Percentiles rank a stretch among this genome's conserved stretches.
phyloP scores from a whole-genome alignment of 2,329 filamentous ascomycete species.

The Rhynchosporium graminicola region DNA sequence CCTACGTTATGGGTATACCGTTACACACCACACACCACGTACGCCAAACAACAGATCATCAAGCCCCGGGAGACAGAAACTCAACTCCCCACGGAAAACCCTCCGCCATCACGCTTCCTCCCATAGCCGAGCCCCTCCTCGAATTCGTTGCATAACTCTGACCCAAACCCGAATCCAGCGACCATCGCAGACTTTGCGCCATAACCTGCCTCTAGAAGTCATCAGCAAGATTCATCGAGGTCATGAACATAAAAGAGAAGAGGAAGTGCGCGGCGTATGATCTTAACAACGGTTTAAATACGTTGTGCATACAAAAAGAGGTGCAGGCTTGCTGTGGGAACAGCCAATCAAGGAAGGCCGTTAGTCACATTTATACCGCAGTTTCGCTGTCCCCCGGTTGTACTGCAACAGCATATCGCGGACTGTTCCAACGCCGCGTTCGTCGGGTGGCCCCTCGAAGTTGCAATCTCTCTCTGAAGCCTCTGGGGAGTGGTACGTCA shows the following conservation, averaged over 20 bases:
- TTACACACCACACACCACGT: not conserved
- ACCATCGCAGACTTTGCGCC: not conserved
- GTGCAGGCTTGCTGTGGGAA: not conserved
- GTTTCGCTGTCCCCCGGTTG: not conserved
- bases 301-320: not conserved
- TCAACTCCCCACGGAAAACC: constrained; percentile 1
- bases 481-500: not conserved
- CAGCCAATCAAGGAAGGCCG: not conserved
- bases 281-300: not conserved
- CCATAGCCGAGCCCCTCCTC: not conserved
- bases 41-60: not conserved
- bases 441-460: constrained; percentile 1
- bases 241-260: not conserved
- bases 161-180: not conserved
- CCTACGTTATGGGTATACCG: not conserved
- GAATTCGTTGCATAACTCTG: not conserved
- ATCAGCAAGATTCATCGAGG: not conserved
- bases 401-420: constrained; percentile 2
- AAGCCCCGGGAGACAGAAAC: not conserved
- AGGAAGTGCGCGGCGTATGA: not conserved
- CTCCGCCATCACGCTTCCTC: not conserved
- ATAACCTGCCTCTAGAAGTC: not conserved
- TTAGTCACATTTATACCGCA: constrained; percentile 5
- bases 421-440: constrained; percentile 2
- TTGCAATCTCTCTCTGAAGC: constrained; percentile 6